Evolutionary conservation across 306 rosid genomes (phyloP).

Genomic region (Hippophae tibetana): DNA sequence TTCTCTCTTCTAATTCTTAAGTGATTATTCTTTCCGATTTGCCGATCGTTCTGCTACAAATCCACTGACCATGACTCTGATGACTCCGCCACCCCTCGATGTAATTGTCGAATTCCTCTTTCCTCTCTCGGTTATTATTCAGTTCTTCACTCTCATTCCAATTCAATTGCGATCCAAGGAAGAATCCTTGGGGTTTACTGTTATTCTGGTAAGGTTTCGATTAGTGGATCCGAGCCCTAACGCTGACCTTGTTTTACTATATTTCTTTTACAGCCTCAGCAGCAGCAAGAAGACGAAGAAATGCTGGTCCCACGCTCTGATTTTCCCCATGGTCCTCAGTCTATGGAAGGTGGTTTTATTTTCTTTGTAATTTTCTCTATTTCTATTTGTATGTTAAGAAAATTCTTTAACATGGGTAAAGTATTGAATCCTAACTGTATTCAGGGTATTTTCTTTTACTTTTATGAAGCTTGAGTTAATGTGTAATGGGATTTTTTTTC

Average conservation of each 20-base stretch:
- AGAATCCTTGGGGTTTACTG: constrained; percentile 3
- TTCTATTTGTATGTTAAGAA: not conserved
- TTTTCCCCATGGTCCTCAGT: constrained; percentile 39
- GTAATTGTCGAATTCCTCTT: constrained; percentile 21
- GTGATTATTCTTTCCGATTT: constrained; percentile 7
- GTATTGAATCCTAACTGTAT: too few relatives aligned
- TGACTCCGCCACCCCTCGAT: constrained; percentile 43
- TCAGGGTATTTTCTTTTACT: too few relatives aligned
- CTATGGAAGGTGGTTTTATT: constrained; percentile 36
- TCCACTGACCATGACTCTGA: constrained; percentile 30
- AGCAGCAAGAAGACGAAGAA: constrained; percentile 38
- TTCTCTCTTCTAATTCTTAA: not conserved
- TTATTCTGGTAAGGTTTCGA: constrained; percentile 24
- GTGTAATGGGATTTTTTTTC: too few relatives aligned
- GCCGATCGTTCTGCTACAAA: constrained; percentile 21
- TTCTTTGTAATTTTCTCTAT: not conserved
- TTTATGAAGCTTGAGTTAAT: too few relatives aligned
- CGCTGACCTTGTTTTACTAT: constrained; percentile 6
- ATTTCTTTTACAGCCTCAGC: constrained; percentile 19
- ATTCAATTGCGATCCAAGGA: constrained; percentile 17
- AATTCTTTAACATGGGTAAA: too few relatives aligned
- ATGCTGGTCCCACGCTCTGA: constrained; percentile 38
- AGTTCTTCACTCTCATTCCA: constrained; percentile 3
- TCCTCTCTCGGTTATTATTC: not conserved
- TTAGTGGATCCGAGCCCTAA: constrained; percentile 23